phyloP scores from a whole-genome alignment of 83 land plant species.

The Diphasiastrum complanatum region DNA sequence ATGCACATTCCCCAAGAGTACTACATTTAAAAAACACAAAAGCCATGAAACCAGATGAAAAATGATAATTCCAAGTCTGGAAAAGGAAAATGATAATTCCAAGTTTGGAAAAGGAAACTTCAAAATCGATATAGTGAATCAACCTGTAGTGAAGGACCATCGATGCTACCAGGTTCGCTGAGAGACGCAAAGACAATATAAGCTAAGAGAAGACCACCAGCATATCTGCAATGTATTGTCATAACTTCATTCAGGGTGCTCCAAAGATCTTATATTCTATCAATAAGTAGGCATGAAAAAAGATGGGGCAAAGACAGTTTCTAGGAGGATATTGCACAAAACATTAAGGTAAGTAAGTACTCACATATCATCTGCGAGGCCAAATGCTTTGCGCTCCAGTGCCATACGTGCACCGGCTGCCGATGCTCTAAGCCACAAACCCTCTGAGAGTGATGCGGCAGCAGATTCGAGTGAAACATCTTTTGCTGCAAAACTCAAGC shows the following conservation, averaged over 20 bases:
- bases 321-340: neutral
- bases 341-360: neutral
- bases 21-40: no score
- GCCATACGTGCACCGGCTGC: slow-evolving; percentile 73
- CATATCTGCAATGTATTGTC: slow-evolving; percentile 48
- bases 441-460: slow-evolving; percentile 51
- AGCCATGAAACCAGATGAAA: no score
- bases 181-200: slow-evolving; percentile 86
- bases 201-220: slow-evolving; percentile 89
- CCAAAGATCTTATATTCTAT: neutral
- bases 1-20: no score
- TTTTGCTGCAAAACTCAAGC: slow-evolving; percentile 26
- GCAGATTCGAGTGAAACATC: slow-evolving; percentile 37
- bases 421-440: slow-evolving; percentile 78
- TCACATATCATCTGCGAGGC: slow-evolving; percentile 95
- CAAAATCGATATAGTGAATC: neutral
- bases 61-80: neutral
- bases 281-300: neutral
- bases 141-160: slow-evolving; percentile 86
- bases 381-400: slow-evolving; percentile 73
- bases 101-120: no score
- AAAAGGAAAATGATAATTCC: neutral
- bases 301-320: slow-evolving; percentile 4
- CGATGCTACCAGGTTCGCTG: slow-evolving; percentile 69
- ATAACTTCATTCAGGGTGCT: neutral